A percentile compares a stretch with the other conserved stretches of the same genome.
These are phyloP conservation scores for Daedaleopsis nitida DNA, from an alignment of 768 basidiomycete genomes.

Conservation along the genomic window DNA sequence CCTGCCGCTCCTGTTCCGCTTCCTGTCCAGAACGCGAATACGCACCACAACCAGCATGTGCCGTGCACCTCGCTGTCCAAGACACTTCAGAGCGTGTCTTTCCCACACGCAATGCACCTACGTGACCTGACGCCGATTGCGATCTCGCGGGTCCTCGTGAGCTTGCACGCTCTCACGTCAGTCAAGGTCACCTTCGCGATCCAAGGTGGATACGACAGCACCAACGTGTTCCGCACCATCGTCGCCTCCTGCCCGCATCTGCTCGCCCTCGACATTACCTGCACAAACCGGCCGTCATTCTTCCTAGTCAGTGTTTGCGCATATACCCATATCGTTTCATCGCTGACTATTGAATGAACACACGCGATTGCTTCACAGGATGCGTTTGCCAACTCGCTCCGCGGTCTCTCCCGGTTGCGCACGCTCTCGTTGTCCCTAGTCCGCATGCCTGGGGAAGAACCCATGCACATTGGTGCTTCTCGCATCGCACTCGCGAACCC, in stretches of 20 bases:
- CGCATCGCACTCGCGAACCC: constrained; percentile 69
- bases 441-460: constrained; percentile 63
- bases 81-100: constrained; percentile 54
- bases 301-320: constrained; percentile 55
- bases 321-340: not conserved
- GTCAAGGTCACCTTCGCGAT: constrained; percentile 69
- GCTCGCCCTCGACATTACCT: constrained; percentile 63
- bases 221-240: constrained; percentile 66
- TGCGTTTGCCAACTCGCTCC: constrained; percentile 61
- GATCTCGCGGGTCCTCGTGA: constrained; percentile 60
- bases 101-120: constrained; percentile 67
- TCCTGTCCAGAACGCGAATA: constrained; percentile 12
- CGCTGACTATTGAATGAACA: constrained; percentile 1
- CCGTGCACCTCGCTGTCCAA: constrained; percentile 36
- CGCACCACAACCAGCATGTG: constrained; percentile 9
- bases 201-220: constrained; percentile 71
- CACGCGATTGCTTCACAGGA: constrained; percentile 41
- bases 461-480: constrained; percentile 57
- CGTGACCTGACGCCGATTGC: constrained; percentile 67
- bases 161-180: constrained; percentile 54
- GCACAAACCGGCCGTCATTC: constrained; percentile 70
- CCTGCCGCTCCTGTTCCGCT: not conserved
- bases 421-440: constrained; percentile 66
- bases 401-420: constrained; percentile 63
- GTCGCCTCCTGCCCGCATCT: constrained; percentile 67